A percentile compares a stretch with the other conserved stretches of the same genome.
Conservation (phyloP, 2,329 filamentous ascomycete genomes). For the Pleurostoma richardsiae region DNA sequence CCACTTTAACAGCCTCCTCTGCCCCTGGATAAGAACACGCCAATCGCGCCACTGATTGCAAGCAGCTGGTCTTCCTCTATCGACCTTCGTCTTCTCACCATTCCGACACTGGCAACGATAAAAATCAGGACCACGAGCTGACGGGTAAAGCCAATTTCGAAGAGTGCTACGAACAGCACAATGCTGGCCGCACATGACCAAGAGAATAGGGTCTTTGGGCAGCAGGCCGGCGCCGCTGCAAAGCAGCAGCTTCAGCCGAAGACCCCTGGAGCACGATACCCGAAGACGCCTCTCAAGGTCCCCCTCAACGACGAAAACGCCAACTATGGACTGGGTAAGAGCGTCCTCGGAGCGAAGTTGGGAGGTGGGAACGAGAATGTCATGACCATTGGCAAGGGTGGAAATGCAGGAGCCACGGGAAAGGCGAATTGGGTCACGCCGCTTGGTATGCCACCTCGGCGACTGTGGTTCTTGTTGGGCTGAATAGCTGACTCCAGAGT, state of each 20-base stretch:
- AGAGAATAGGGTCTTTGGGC: slow-evolving; percentile 77
- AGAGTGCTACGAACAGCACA: slow-evolving; percentile 2
- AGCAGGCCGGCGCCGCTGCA: slow-evolving; percentile 63
- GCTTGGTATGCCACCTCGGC: slow-evolving; percentile 53
- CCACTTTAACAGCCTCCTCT: too few species aligned
- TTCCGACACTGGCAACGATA: too few species aligned
- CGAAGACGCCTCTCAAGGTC: slow-evolving; percentile 78
- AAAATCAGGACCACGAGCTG: too few species aligned
- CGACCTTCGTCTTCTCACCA: too few species aligned
- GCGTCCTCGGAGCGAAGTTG: slow-evolving; percentile 46
- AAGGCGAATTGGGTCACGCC: slow-evolving; percentile 55
- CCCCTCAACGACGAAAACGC: slow-evolving; percentile 83
- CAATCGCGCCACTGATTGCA: too few species aligned
- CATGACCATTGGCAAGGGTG: slow-evolving; percentile 44
- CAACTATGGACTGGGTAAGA: slow-evolving; percentile 48
- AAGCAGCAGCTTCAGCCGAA: slow-evolving; percentile 73
- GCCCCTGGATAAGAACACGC: too few species aligned
- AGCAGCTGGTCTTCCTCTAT: too few species aligned
- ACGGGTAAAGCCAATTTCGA: too few species aligned
- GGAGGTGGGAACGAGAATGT: slow-evolving; percentile 51
- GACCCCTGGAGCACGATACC: slow-evolving; percentile 70
- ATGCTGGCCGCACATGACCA: slow-evolving; percentile 83
- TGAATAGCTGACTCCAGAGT: not conserved
- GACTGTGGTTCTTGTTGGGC: slow-evolving; percentile 2
- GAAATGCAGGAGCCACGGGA: slow-evolving; percentile 26